Evolutionary conservation across 257 asterid genomes (phyloP), one percentile per base, ranked within the genome.

Genomic region (Solanum dulcamara): DNA sequence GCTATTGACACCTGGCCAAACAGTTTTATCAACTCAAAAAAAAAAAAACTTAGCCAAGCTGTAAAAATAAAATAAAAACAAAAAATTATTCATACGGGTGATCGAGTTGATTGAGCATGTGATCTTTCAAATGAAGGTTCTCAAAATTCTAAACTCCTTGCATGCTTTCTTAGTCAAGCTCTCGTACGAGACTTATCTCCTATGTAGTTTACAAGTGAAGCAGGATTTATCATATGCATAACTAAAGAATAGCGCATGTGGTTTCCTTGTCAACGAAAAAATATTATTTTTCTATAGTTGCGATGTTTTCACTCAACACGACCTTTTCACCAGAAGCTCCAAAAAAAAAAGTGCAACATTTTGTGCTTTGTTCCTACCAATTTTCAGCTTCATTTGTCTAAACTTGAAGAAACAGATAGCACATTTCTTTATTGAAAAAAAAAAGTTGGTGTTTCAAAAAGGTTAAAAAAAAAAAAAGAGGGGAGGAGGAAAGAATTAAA

Each of bases 381-480:
- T 77, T 77, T 67, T 77, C 15, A 17, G 11, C 42, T 77, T 77
- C 42, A 18, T 46, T 46, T 77, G 42, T 77, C 83, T 42, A 46
- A 46, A 77, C 83, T 77, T 77, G 28, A 77, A 77, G 83, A 77
- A 46, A 77, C 62, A 77, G 62, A 77, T 15, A 77, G 37, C 33
- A 42, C 12, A 1, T 44, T 44, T 26, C 17, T 75, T 15, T 26
- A 44, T n/a, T 42, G 30, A 77, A 77, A 28, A 0, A 2, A 42
- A 11, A 46, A 14, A 77, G 38, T 15, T 77, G 83, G 42, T 46
- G 42, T 46, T 46, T 46, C 62, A 46, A 77, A 28, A 44, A 75
- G 9, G 24, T 26, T n/a, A 9, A 18, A 22, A 22, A 24, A 59
- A 32, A 4, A 72, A 40, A 24, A 7, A 14, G 8, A 12, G 13